Conservation (phyloP, 2,329 filamentous ascomycete genomes). For the Aspergillus sp. region DNA sequence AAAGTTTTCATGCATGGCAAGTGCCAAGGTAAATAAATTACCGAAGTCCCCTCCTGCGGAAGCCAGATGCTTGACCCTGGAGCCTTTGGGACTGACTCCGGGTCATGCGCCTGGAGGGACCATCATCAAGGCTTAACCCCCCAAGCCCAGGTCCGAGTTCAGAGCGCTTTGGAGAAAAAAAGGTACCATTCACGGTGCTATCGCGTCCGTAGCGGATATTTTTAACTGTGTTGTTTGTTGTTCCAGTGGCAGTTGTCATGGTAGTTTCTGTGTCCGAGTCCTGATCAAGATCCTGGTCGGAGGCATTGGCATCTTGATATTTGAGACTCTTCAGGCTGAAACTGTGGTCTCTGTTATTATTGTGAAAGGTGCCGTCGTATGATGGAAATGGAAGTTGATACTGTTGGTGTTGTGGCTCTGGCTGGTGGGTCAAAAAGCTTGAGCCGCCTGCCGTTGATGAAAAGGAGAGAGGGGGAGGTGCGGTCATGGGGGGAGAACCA, state of each 20-base stretch:
- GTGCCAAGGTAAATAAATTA: conserved; percentile 3
- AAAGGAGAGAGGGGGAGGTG: conserved; percentile 30
- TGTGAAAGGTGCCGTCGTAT: conserved; percentile 17
- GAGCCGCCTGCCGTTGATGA: conserved; percentile 26
- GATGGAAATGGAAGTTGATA: conserved; percentile 23
- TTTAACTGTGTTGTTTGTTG: conserved; percentile 34
- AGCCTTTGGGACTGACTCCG: conserved; percentile 35
- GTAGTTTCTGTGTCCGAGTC: conserved; percentile 41
- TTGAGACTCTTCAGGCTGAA: conserved; percentile 34
- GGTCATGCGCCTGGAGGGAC: conserved; percentile 33
- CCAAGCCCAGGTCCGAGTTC: conserved; percentile 35
- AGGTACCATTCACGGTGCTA: conserved; percentile 16
- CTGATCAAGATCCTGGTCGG: conserved; percentile 28
- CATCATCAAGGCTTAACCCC: conserved; percentile 35
- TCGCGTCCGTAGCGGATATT: conserved; percentile 37
- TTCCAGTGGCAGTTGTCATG: conserved; percentile 31
- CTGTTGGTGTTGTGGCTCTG: conserved; percentile 25
- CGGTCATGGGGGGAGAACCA: conserved; percentile 17
- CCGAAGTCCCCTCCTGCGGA: conserved; percentile 16
- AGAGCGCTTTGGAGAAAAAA: conserved; percentile 31
- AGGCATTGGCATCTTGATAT: conserved; percentile 30
- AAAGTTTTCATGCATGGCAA: neutral
- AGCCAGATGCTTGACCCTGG: conserved; percentile 7
- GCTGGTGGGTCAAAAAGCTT: conserved; percentile 28
- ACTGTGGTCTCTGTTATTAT: conserved; percentile 25